Evolutionary conservation across 305 asterid species (phyloP).

Genomic region (Rubia tinctorum): DNA sequence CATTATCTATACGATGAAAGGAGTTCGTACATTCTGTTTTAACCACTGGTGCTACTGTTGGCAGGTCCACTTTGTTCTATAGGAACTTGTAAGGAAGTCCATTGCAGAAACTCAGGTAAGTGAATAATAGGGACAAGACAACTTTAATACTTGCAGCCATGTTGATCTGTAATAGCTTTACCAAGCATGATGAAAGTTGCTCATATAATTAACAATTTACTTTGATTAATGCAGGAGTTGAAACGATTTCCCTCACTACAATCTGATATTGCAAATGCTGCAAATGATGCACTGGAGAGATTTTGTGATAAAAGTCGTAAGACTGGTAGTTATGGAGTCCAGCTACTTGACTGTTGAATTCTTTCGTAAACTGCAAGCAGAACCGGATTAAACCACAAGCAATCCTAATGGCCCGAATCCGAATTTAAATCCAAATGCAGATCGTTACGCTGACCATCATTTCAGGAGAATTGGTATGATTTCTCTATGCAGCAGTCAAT

Average conservation of each 20-base stretch:
- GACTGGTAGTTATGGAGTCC: constrained; percentile 86
- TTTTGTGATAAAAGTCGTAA: constrained; percentile 93
- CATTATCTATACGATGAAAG: too few relatives aligned
- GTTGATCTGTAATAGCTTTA: background rate
- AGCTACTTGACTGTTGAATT: constrained; percentile 92
- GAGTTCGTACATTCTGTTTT: background rate
- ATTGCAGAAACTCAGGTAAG: constrained; percentile 82
- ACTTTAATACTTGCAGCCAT: background rate
- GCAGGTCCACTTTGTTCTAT: constrained; percentile 85
- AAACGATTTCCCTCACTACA: constrained; percentile 92
- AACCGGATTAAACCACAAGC: constrained; percentile 58
- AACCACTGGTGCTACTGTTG: constrained; percentile 4
- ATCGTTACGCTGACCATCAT: constrained; percentile 79
- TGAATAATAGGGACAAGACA: background rate
- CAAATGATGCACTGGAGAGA: constrained; percentile 93
- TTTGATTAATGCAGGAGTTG: constrained; percentile 48
- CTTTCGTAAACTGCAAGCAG: constrained; percentile 80
- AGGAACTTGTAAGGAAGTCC: constrained; percentile 93
- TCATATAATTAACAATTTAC: background rate
- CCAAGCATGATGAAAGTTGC: background rate
- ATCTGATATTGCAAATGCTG: constrained; percentile 85
- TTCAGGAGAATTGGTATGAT: constrained; percentile 68
- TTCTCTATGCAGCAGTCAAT: background rate
- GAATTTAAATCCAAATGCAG: constrained; percentile 38
- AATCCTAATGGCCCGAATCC: constrained; percentile 25